phyloP scores from a whole-genome alignment of 2,329 filamentous ascomycete genomes.

The Cercospora beticola region DNA sequence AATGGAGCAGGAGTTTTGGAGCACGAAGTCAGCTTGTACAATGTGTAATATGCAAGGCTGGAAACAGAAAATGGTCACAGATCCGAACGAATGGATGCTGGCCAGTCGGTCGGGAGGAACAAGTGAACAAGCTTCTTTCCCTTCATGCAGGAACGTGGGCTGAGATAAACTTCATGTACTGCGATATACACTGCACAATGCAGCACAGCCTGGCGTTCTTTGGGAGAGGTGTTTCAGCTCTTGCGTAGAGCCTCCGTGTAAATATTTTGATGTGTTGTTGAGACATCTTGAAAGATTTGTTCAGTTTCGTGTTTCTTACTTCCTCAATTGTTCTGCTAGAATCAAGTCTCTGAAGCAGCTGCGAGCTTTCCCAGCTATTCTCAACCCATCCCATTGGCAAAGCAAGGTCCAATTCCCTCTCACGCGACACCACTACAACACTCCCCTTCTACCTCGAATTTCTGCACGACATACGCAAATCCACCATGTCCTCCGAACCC shows the following conservation, averaged over 20 bases:
- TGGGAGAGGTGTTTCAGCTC: not conserved
- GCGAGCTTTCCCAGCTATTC: not conserved
- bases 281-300: too few relatives aligned
- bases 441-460: not conserved
- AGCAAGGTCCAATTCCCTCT: not conserved
- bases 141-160: conserved; percentile 10
- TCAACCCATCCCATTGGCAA: not conserved
- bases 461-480: not conserved
- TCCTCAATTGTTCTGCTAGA: not conserved
- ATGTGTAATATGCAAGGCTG: not conserved
- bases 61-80: not conserved
- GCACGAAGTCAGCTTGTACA: not conserved
- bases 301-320: too few relatives aligned
- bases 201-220: conserved; percentile 2
- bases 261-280: too few relatives aligned
- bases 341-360: not conserved
- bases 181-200: conserved; percentile 12
- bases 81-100: not conserved
- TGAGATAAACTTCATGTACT: conserved; percentile 4
- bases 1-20: not conserved
- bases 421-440: not conserved
- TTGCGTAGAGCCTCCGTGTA: too few relatives aligned
- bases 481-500: conserved; percentile 12
- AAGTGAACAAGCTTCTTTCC: not conserved
- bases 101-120: not conserved